Conservation (phyloP, 2,329 filamentous ascomycete species). For the Xylaria sp. region DNA sequence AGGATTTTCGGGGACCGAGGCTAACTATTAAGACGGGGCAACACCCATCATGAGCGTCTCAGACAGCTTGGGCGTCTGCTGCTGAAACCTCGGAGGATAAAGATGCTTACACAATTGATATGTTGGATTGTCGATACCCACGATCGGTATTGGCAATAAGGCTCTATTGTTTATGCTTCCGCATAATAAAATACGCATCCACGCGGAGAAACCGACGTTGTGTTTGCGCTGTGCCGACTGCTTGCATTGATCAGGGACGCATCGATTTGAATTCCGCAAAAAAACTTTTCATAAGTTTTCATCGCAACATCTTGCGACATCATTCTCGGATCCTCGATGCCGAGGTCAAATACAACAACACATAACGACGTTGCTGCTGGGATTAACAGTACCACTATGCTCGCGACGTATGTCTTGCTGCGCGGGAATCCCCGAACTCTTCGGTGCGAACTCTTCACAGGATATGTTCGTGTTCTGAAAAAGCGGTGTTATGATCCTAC, state of each 20-base stretch:
- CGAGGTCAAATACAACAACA: neutral
- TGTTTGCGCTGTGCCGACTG: neutral
- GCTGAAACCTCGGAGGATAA: neutral
- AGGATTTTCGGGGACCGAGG: constrained; percentile 3
- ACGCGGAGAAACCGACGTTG: neutral
- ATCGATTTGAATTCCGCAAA: neutral
- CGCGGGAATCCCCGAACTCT: neutral
- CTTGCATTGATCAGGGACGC: neutral
- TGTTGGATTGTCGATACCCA: neutral
- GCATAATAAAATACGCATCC: neutral
- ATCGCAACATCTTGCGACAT: neutral
- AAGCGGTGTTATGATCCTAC: neutral
- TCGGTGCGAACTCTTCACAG: neutral
- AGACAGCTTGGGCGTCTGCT: neutral
- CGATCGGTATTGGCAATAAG: neutral
- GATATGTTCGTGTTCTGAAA: neutral
- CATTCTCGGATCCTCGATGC: neutral
- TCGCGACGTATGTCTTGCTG: neutral
- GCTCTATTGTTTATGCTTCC: neutral
- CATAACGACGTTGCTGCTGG: neutral
- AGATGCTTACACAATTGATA: too few relatives aligned
- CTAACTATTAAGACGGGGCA: neutral
- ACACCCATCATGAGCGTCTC: neutral
- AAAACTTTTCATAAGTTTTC: neutral
- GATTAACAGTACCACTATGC: neutral